phyloP scores from a whole-genome alignment of 441 rosid species.

The Gossypium trilobum region DNA sequence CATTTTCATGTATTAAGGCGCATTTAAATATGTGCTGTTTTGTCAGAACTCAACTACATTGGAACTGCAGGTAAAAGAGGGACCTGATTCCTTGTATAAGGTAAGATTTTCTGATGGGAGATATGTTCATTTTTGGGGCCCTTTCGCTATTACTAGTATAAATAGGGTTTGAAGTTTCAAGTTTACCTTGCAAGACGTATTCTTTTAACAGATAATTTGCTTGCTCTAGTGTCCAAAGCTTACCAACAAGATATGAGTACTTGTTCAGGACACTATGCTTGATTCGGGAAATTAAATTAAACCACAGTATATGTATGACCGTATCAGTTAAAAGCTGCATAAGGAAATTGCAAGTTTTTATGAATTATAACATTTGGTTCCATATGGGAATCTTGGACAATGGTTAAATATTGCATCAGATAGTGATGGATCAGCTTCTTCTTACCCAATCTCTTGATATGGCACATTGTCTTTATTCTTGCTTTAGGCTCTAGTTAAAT shows the following conservation, averaged over 20 bases:
- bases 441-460: constrained; percentile 6
- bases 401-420: constrained; percentile 26
- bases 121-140: constrained; percentile 24
- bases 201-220: constrained; percentile 20
- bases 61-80: constrained; percentile 24
- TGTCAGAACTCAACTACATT: not conserved
- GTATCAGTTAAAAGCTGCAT: constrained; percentile 36
- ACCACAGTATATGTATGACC: constrained; percentile 1
- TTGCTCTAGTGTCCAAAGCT: constrained; percentile 28
- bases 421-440: constrained; percentile 33
- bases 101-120: constrained; percentile 24
- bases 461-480: constrained; percentile 28
- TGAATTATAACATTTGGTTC: not conserved
- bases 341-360: constrained; percentile 15
- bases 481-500: constrained; percentile 25
- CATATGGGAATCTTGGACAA: constrained; percentile 37
- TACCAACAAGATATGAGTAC: constrained; percentile 25
- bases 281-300: constrained; percentile 37
- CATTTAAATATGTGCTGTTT: not conserved
- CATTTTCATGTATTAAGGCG: not conserved
- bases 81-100: constrained; percentile 41
- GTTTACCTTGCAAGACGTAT: constrained; percentile 23
- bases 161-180: constrained; percentile 36
- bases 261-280: constrained; percentile 37
- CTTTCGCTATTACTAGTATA: constrained; percentile 27